These are phyloP conservation scores for Lecanosticta acicola DNA, from an alignment of 2,329 filamentous ascomycete species.

Conservation along the genomic window DNA sequence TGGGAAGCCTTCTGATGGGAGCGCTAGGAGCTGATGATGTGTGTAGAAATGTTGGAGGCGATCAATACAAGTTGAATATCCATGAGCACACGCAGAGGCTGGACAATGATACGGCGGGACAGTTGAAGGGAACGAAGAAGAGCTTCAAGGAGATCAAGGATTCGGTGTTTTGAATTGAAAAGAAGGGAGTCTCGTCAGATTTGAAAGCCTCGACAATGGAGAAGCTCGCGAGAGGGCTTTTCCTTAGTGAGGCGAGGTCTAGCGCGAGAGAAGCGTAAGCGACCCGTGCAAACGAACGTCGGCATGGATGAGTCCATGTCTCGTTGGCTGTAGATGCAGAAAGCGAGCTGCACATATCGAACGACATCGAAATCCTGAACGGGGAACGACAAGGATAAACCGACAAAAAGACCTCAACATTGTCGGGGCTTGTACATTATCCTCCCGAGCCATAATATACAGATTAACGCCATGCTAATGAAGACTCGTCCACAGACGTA, in stretches of 20 bases:
- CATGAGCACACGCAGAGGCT: slow-evolving; percentile 87
- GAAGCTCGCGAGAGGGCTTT: too few relatives aligned
- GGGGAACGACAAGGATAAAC: not conserved
- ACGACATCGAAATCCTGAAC: too few relatives aligned
- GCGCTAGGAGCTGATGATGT: not conserved
- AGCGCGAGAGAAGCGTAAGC: too few relatives aligned
- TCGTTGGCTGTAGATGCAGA: not conserved
- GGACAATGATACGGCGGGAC: slow-evolving; percentile 86
- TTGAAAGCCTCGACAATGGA: too few relatives aligned
- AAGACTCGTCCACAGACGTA: slow-evolving; percentile 2
- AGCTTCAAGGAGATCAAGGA: slow-evolving; percentile 39
- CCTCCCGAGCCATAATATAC: slow-evolving; percentile 6
- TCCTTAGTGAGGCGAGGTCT: too few relatives aligned
- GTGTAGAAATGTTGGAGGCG: slow-evolving; percentile 10
- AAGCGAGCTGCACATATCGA: too few relatives aligned
- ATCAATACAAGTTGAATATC: slow-evolving; percentile 64
- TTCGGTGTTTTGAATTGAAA: slow-evolving; percentile 10
- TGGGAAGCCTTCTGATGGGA: not conserved
- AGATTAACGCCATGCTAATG: slow-evolving; percentile 10
- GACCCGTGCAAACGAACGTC: too few relatives aligned
- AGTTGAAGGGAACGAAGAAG: slow-evolving; percentile 42
- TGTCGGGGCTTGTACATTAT: slow-evolving; percentile 8
- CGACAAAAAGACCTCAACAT: not conserved
- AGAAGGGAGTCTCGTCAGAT: too few relatives aligned
- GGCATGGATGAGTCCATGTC: not conserved